Percentiles rank a stretch among this genome's conserved stretches.
Evolutionary conservation across 2,329 filamentous ascomycete genomes (phyloP).

Genomic region (Sporothrix pseudoabietina): DNA sequence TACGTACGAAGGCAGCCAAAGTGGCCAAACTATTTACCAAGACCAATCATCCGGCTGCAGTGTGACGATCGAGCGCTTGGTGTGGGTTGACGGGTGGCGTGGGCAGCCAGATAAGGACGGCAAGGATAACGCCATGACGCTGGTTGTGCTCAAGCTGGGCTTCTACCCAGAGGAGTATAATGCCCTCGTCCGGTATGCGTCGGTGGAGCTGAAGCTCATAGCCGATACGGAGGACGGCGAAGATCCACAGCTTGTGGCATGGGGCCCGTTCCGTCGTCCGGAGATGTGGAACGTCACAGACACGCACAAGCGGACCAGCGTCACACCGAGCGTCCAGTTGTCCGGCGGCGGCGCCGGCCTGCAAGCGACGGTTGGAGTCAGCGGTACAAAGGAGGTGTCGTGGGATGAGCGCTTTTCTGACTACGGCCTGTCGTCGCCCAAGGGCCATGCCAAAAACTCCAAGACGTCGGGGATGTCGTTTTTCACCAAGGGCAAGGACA

Average conservation of each 20-base stretch:
- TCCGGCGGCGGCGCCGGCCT: not conserved
- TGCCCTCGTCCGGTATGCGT: not conserved
- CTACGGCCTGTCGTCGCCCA: not conserved
- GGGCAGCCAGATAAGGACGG: not conserved
- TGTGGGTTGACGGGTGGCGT: not conserved
- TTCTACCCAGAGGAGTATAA: not conserved
- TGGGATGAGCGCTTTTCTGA: not conserved
- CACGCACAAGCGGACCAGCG: not conserved
- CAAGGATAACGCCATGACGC: not conserved
- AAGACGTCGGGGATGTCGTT: not conserved
- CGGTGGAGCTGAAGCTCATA: not conserved
- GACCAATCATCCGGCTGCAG: not conserved
- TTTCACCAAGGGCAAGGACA: not conserved
- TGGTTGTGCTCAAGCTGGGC: not conserved
- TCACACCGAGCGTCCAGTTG: not conserved
- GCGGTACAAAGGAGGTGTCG: not conserved
- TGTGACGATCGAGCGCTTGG: not conserved
- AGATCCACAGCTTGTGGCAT: not conserved
- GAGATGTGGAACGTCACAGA: not conserved
- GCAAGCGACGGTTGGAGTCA: not conserved
- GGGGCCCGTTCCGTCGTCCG: not conserved
- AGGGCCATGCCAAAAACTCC: not conserved
- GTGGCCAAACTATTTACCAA: not conserved
- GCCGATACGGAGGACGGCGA: not conserved
- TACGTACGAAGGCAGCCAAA: not conserved